Conservation (phyloP, 1,284 basidiomycete genomes). For the Austroboletus novae-zelandiae region DNA sequence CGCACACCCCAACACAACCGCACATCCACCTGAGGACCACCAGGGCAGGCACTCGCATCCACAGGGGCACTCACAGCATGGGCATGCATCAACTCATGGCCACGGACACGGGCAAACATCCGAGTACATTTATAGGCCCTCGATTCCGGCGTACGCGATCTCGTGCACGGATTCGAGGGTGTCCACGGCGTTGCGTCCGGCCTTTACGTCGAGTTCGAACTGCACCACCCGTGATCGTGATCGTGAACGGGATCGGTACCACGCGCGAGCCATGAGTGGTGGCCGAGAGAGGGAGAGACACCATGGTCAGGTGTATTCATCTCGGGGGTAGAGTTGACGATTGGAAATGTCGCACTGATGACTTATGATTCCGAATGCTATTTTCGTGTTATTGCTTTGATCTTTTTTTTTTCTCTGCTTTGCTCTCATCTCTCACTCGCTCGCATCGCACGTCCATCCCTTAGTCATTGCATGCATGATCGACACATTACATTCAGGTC, state of each 20-base stretch:
- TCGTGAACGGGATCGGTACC: slow-evolving; percentile 17
- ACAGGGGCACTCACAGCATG: slow-evolving; percentile 2
- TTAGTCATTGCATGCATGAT: neutral
- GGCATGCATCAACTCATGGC: slow-evolving; percentile 2
- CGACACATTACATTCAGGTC: neutral
- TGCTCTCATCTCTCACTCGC: neutral
- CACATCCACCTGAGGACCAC: slow-evolving; percentile 12
- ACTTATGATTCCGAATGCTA: neutral
- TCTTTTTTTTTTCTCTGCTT: too few relatives aligned
- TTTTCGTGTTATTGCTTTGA: too few relatives aligned
- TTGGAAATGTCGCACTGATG: neutral
- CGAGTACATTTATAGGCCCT: slow-evolving; percentile 30
- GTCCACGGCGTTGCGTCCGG: slow-evolving; percentile 31
- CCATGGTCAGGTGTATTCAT: slow-evolving; percentile 11
- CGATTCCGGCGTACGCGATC: slow-evolving; percentile 31
- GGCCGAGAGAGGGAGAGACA: slow-evolving; percentile 19
- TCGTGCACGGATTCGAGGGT: slow-evolving; percentile 33
- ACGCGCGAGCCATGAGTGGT: slow-evolving; percentile 5
- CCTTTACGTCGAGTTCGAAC: slow-evolving; percentile 26
- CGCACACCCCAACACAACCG: slow-evolving; percentile 1
- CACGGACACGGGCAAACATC: slow-evolving; percentile 8
- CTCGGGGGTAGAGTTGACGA: slow-evolving; percentile 1
- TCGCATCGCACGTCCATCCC: too few relatives aligned
- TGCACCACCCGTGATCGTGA: slow-evolving; percentile 20
- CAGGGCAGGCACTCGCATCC: slow-evolving; percentile 15